Base-by-base conservation (phyloP, 805 yeast species). In the Suhomyces kilbournensis region DNA sequence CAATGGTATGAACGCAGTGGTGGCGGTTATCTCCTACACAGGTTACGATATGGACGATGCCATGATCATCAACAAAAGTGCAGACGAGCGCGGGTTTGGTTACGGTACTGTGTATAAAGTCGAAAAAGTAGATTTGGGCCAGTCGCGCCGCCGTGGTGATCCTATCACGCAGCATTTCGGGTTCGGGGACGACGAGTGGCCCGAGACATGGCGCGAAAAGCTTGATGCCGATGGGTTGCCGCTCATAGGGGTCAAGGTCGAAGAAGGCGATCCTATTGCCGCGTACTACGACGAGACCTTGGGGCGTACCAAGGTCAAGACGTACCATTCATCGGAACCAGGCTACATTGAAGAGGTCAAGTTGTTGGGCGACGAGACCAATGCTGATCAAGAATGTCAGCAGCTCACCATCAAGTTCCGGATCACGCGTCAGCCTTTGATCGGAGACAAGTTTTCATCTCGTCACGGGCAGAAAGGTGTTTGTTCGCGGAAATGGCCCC, bases 1-100 rank as follows among this genome's bases (percentile, higher is more conserved):
- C 60, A 94, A 94, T 67, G 99, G 99, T 68, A 90, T 88, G 57
- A 94, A 94, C 67, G 99, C 99, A 2, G 97, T 94, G 54, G 99
- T 94, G 57, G 99, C 99, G 0, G 99, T 94, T 61, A 94, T 94
- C 66, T 92, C 99, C 0, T 94, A 94, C 70, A 94, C 99, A 1
- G 99, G 99, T 62, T 94, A 94, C 68, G 99, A 94, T 88, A 94
- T 94, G 98, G 99, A 94, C 76, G 99, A 94, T 72, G 99, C 99
- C 67, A 93, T 94, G 98, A 94, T 94, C 65, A 83, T 94, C 61
- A 94, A 94, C 72, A 94, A 94, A 71, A 88, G 96, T 48, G 97
- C 98, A 0, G 96, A 92, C 64, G 99, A 94, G 74, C 83, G 99
- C 70, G 99, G 99, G 0, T 94, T 94, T 60, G 98, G 96, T 17